Conservation (phyloP, 345 rosid species). For the Ceriops zippeliana region DNA sequence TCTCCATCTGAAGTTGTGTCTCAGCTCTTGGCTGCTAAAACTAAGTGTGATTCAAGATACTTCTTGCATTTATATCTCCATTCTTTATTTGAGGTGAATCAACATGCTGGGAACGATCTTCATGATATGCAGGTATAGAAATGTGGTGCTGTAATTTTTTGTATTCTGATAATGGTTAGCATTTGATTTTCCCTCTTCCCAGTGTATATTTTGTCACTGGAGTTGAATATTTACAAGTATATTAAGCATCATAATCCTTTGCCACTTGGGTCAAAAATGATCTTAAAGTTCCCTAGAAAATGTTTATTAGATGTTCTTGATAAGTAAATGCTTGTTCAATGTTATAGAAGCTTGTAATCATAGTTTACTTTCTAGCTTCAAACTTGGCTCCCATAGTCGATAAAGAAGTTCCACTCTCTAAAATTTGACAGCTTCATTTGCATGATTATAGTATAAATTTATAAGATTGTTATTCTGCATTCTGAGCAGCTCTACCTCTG, state of each 20-base stretch:
- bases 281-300: background rate
- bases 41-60: conserved; percentile 74
- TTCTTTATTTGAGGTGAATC: conserved; percentile 74
- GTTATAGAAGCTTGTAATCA: background rate
- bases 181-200: background rate
- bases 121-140: conserved; percentile 94
- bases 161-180: background rate
- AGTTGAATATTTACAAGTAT: background rate
- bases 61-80: conserved; percentile 84
- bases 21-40: conserved; percentile 52
- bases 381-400: background rate
- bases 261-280: background rate
- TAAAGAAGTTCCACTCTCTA: background rate
- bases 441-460: background rate
- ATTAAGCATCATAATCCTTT: background rate
- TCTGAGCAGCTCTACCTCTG: too few relatives aligned
- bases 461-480: background rate
- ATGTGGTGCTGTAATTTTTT: background rate
- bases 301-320: too few relatives aligned
- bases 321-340: too few relatives aligned
- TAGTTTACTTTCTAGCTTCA: background rate
- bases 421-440: background rate
- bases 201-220: background rate
- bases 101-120: conserved; percentile 77
- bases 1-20: conserved; percentile 82